These are phyloP conservation scores for Claviceps cyperi DNA, from an alignment of 2,329 filamentous ascomycete genomes.

Conservation along the genomic window DNA sequence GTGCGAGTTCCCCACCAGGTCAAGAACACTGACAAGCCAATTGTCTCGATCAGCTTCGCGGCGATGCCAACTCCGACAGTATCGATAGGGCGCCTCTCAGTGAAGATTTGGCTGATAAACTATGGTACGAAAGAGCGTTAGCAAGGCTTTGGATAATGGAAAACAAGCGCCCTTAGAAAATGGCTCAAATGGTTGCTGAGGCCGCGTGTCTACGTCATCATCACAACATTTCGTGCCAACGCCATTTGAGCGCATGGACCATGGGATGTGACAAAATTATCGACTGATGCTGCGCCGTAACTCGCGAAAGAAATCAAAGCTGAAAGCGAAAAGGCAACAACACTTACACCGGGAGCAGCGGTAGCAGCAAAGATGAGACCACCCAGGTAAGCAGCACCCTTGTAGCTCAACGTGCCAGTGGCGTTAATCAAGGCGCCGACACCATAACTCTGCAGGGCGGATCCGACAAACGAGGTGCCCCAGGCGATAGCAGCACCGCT, in stretches of 20 bases:
- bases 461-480: conserved; percentile 81
- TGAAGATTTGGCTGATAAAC: conserved; percentile 76
- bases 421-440: conserved; percentile 86
- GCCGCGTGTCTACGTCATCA: neutral
- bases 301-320: neutral
- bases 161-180: neutral
- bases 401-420: conserved; percentile 89
- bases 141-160: neutral
- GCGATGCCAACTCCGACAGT: conserved; percentile 75
- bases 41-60: conserved; percentile 80
- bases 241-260: neutral
- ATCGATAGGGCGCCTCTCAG: conserved; percentile 84
- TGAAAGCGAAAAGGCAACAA: neutral
- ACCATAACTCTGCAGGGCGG: conserved; percentile 77
- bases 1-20: conserved; percentile 97
- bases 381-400: conserved; percentile 90
- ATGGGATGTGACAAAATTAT: neutral
- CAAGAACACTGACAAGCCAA: conserved; percentile 81
- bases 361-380: conserved; percentile 82
- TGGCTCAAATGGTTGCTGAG: neutral
- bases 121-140: conserved; percentile 20
- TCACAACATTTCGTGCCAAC: neutral
- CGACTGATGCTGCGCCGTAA: neutral
- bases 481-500: conserved; percentile 74
- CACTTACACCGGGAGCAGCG: conserved; percentile 65